Evolutionary conservation across 164 flowering plant genomes (phyloP).

Genomic region (Protea cynaroides): DNA sequence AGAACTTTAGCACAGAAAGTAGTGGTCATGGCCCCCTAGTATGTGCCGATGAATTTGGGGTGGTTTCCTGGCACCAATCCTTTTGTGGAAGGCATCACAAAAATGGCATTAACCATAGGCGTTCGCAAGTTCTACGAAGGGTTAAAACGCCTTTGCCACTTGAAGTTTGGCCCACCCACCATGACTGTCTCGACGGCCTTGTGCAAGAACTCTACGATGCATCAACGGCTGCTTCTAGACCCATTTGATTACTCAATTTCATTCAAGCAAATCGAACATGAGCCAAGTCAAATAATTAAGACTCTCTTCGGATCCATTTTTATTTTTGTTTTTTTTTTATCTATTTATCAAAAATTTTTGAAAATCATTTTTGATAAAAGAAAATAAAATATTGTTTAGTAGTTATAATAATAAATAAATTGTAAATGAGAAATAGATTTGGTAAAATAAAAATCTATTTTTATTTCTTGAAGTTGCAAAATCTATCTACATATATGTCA

Average conservation of each 20-base stretch:
- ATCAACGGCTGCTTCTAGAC: slow-evolving; percentile 36
- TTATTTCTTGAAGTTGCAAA: no score
- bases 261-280: background rate
- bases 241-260: slow-evolving; percentile 28
- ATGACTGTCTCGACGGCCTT: slow-evolving; percentile 40
- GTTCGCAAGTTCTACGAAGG: slow-evolving; percentile 28
- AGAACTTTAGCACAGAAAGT: slow-evolving; percentile 32
- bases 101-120: slow-evolving; percentile 26
- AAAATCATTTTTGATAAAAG: no score
- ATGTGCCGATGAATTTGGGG: slow-evolving; percentile 32
- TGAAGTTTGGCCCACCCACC: slow-evolving; percentile 40
- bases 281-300: no score
- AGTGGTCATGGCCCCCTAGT: slow-evolving; percentile 41
- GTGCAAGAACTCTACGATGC: slow-evolving; percentile 31
- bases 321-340: no score
- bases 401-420: no score
- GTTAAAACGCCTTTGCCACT: slow-evolving; percentile 24
- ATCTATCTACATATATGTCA: no score
- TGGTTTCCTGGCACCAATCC: slow-evolving; percentile 34
- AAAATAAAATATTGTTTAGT: no score
- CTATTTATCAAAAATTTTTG: no score
- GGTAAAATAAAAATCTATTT: no score
- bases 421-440: no score
- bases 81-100: slow-evolving; percentile 37
- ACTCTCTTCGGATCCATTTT: no score